Evolutionary conservation across 1,284 basidiomycete genomes (phyloP), one percentile per base, ranked within the genome.

Genomic region (Dichomitus squalens): DNA sequence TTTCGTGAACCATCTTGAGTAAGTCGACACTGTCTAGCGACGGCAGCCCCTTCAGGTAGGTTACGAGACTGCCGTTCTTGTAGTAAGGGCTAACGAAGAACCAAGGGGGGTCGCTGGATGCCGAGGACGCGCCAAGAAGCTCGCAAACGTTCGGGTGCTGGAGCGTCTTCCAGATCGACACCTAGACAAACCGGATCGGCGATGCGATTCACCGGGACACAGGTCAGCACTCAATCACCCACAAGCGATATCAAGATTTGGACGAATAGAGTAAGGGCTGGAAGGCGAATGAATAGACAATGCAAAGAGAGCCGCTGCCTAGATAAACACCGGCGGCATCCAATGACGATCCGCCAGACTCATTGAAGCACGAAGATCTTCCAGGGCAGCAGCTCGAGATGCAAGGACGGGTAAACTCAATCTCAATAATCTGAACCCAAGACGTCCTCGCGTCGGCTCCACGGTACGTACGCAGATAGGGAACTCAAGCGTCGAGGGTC

Each of bases 1-100:
- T 82, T 72, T 92, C 86, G 64, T 84, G 77, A 66, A 92, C 80
- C 68, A 84, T 84, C 63, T 80, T 76, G 66, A 85, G 74, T 16
- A 81, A 63, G 63, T 87, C 83, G 25, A 75, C 72, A 21, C 71
- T 69, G 35, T 75, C 66, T 18, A 67, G 63, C 46, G 61, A 64
- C 6, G 59, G 47, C 36, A 70, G 61, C n/a, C 70, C 73, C 64
- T 79, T 76, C 64, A 86, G 72, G 69, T 84, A 81, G 33, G 68
- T 66, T 21, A 79, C 70, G 36, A 81, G 64, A 58, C 72, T 78
- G 7, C 79, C 79, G 51, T 79, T 74, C 53, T 69, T 66, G 70
- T 75, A 75, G 65, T 77, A 90, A 48, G 86, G 85, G 64, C 83
- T 84, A 49, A 92, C 77, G 64, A 77, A 73, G 73, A 81, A 80